phyloP scores from a whole-genome alignment of 805 yeast species.

The Ogataea minuta region DNA sequence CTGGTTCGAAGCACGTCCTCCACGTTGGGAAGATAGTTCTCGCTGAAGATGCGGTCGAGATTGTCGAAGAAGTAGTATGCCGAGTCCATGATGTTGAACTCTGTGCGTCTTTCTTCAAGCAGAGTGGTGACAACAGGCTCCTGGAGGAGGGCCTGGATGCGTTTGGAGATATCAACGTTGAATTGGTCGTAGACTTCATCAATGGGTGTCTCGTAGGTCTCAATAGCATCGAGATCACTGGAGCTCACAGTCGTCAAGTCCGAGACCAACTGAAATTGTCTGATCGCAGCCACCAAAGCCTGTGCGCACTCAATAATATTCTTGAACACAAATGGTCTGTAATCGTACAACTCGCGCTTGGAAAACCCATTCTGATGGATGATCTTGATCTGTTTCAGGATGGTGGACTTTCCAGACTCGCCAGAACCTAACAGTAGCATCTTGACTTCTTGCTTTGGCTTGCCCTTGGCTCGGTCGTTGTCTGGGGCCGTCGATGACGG shows the following conservation, averaged over 20 bases:
- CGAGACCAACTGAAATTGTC: constrained; percentile 43
- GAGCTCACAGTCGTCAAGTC: constrained; percentile 33
- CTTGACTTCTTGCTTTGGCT: constrained; percentile 53
- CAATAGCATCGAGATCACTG: constrained; percentile 43
- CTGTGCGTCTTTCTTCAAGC: constrained; percentile 57
- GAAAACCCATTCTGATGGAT: constrained; percentile 70
- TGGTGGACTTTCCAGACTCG: constrained; percentile 78
- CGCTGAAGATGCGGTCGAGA: constrained; percentile 55
- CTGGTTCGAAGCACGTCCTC: constrained; percentile 83
- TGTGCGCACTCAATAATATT: constrained; percentile 77
- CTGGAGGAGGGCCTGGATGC: constrained; percentile 52
- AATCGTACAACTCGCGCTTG: constrained; percentile 68
- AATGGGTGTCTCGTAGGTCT: constrained; percentile 48
- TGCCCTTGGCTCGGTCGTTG: constrained; percentile 8
- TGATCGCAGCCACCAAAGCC: constrained; percentile 64
- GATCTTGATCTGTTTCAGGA: constrained; percentile 78
- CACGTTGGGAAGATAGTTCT: constrained; percentile 66
- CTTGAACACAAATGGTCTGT: constrained; percentile 74
- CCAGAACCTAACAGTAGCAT: constrained; percentile 85
- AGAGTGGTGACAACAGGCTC: constrained; percentile 58
- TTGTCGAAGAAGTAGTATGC: constrained; percentile 74
- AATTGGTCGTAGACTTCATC: constrained; percentile 50
- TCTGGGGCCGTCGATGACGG: too few species aligned
- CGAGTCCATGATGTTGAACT: constrained; percentile 83
- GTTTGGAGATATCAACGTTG: constrained; percentile 46